A percentile compares a stretch with the other conserved stretches of the same genome.
phyloP scores from a whole-genome alignment of 1,139 yeast species.

The Blastobotrys proliferans region DNA sequence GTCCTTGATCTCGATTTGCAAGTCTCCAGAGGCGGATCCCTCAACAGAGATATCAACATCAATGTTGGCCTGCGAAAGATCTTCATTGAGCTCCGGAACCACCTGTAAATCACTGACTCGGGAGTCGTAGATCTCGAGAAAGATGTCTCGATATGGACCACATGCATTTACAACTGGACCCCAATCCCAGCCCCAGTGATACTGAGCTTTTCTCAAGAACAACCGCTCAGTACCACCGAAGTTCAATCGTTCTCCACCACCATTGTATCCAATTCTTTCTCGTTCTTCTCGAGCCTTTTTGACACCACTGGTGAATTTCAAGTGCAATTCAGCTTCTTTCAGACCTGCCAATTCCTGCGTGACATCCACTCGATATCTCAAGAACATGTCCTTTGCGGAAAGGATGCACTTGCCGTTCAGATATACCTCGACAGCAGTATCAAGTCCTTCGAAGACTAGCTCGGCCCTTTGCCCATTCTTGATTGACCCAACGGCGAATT shows the following conservation, averaged over 20 bases:
- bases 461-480: constrained; percentile 22
- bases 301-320: constrained; percentile 11
- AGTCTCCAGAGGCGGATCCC: background rate
- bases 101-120: constrained; percentile 14
- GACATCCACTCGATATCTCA: constrained; percentile 22
- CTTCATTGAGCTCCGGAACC: constrained; percentile 19
- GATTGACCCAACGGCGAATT: constrained; percentile 6
- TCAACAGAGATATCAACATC: constrained; percentile 11
- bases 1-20: background rate
- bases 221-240: constrained; percentile 16
- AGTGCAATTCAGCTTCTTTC: constrained; percentile 5
- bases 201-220: constrained; percentile 21
- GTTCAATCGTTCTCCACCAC: constrained; percentile 13
- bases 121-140: constrained; percentile 15
- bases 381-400: constrained; percentile 20
- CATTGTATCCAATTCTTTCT: constrained; percentile 13
- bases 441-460: constrained; percentile 42
- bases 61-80: constrained; percentile 13
- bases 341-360: constrained; percentile 9
- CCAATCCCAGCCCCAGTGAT: constrained; percentile 25
- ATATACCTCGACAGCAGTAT: constrained; percentile 40
- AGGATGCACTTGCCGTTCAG: constrained; percentile 35
- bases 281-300: constrained; percentile 15
- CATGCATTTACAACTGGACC: constrained; percentile 19
- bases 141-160: constrained; percentile 20